A percentile compares a stretch with the other conserved stretches of the same genome.
These are phyloP conservation scores for Herpetospermum pedunculosum DNA, from an alignment of 306 rosid genomes.

Conservation along the genomic window DNA sequence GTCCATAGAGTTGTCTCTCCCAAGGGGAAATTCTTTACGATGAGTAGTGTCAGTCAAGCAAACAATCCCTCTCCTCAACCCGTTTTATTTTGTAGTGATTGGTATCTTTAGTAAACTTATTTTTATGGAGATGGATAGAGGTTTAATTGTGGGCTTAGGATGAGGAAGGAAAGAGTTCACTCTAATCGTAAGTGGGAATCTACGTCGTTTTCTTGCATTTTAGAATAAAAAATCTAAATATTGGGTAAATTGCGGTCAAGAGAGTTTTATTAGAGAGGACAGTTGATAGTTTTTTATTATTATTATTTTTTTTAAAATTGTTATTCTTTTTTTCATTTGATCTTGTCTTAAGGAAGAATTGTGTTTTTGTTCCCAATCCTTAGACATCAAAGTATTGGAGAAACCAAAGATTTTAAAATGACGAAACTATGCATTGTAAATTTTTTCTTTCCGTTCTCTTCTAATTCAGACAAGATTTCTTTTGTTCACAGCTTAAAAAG, in stretches of 20 bases:
- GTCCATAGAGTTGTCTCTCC: too few relatives aligned
- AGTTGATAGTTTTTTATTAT: not conserved
- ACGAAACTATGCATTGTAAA: not conserved
- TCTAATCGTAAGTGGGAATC: not conserved
- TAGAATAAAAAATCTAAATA: not conserved
- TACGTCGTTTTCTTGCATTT: not conserved
- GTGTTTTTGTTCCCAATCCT: not conserved
- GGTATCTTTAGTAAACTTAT: not conserved
- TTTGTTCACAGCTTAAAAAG: slow-evolving; percentile 51
- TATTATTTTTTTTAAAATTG: too few relatives aligned
- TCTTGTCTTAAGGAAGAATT: not conserved
- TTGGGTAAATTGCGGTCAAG: not conserved
- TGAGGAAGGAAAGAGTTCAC: not conserved
- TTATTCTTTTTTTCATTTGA: not conserved
- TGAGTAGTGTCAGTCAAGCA: not conserved
- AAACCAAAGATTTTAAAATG: not conserved
- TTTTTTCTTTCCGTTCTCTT: not conserved
- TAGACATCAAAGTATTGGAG: not conserved
- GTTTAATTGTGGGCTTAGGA: not conserved
- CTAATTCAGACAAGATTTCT: not conserved
- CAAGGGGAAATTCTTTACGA: not conserved
- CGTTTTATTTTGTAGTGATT: not conserved
- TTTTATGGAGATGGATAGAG: not conserved
- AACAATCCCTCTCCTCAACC: not conserved
- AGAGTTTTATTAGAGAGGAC: not conserved